phyloP scores from a whole-genome alignment of 2,329 filamentous ascomycete genomes.

The Exophiala sp. region DNA sequence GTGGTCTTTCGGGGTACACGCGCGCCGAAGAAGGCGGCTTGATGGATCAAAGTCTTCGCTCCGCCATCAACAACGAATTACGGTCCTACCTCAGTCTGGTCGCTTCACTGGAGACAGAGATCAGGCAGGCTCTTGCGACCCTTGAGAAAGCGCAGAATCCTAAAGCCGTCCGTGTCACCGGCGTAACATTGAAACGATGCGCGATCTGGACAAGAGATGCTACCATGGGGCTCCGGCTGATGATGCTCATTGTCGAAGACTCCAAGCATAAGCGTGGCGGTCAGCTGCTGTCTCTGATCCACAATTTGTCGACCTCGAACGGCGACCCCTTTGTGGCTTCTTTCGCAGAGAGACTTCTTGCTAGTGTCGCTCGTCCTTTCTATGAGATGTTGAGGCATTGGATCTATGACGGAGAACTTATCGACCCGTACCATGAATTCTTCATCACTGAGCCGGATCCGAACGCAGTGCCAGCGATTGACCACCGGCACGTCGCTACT shows the following conservation, averaged over 20 bases:
- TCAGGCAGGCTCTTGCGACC: constrained; percentile 72
- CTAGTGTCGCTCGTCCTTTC: constrained; percentile 86
- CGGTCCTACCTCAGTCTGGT: constrained; percentile 87
- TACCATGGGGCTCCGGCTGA: constrained; percentile 87
- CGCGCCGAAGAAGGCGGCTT: constrained; percentile 77
- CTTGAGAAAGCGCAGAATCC: constrained; percentile 63
- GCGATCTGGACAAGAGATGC: constrained; percentile 97
- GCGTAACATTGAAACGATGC: constrained; percentile 90
- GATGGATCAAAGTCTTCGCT: constrained; percentile 86
- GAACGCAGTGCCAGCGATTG: constrained; percentile 46
- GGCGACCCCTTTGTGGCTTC: constrained; percentile 91
- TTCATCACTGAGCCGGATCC: constrained; percentile 83
- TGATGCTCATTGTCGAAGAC: constrained; percentile 92
- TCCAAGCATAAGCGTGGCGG: constrained; percentile 78
- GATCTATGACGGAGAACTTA: constrained; percentile 97
- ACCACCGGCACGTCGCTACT: constrained; percentile 57
- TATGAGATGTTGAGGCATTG: constrained; percentile 94
- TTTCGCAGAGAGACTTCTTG: constrained; percentile 85
- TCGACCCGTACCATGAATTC: constrained; percentile 94
- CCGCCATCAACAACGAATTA: constrained; percentile 79
- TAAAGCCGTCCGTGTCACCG: constrained; percentile 73
- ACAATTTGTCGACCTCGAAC: constrained; percentile 87
- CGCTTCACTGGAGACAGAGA: constrained; percentile 88
- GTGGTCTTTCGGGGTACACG: constrained; percentile 74
- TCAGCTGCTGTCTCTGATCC: constrained; percentile 88